Conservation (phyloP, 169 alveolate genomes). For the Cryptosporidium viatorum region DNA sequence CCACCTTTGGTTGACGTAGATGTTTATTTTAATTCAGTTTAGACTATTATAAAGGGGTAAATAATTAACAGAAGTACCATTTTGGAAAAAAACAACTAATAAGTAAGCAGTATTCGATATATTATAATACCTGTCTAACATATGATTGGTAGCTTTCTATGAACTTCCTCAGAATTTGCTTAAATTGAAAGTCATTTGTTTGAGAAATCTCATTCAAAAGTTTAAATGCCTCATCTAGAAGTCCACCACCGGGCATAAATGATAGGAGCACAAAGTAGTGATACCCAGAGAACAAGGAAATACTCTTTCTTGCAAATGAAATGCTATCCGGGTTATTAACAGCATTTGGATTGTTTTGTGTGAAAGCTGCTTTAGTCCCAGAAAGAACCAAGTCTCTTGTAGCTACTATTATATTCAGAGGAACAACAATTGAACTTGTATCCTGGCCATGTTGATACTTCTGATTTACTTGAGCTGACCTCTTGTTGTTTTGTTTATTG, state of each 20-base stretch:
- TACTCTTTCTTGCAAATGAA: slow-evolving; percentile 30
- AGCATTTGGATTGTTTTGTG: not conserved
- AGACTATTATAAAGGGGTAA: not conserved
- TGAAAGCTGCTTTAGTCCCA: slow-evolving; percentile 56
- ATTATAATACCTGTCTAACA: slow-evolving; percentile 74
- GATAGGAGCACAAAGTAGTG: slow-evolving; percentile 39
- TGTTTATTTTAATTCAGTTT: slow-evolving; percentile 40
- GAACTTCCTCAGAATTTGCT: slow-evolving; percentile 31
- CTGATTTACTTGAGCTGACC: not conserved
- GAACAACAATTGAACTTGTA: not conserved
- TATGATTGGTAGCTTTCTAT: slow-evolving; percentile 40
- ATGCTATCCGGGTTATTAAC: not conserved
- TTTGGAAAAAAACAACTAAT: not conserved
- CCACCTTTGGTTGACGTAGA: slow-evolving; percentile 77
- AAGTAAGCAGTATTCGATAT: slow-evolving; percentile 36
- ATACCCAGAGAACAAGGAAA: slow-evolving; percentile 48
- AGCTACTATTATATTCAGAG: not conserved
- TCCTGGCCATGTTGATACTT: slow-evolving; percentile 8
- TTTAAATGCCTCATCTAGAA: slow-evolving; percentile 29
- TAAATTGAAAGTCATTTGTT: slow-evolving; percentile 8
- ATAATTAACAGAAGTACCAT: not conserved
- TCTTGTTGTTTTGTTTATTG: slow-evolving; percentile 9
- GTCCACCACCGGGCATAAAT: slow-evolving; percentile 31
- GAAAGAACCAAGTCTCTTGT: slow-evolving; percentile 64
- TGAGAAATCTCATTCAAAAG: slow-evolving; percentile 29